Evolutionary conservation across 306 rosid species (phyloP).

Genomic region (Alnus rubra): DNA sequence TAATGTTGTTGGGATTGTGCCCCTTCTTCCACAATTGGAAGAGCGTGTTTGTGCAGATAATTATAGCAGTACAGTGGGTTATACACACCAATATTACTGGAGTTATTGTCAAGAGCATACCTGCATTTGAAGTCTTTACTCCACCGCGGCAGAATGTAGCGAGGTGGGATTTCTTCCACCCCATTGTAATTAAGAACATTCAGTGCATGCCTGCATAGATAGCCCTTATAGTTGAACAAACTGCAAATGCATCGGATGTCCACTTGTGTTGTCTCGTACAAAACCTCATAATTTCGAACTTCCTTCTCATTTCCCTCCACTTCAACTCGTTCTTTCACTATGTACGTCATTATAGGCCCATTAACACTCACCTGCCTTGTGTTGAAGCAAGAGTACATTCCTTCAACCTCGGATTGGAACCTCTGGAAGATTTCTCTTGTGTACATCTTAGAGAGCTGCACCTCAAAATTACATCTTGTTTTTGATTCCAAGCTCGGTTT

Average conservation of each 20-base stretch:
- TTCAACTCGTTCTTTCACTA: constrained; percentile 72
- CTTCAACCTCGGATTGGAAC: constrained; percentile 74
- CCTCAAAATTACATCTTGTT: constrained; percentile 59
- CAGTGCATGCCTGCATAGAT: constrained; percentile 74
- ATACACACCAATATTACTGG: constrained; percentile 25
- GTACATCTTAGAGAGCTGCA: constrained; percentile 61
- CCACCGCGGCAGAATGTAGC: constrained; percentile 71
- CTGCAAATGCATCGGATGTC: constrained; percentile 82
- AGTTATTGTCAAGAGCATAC: constrained; percentile 31
- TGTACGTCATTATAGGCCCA: constrained; percentile 64
- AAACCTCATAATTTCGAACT: constrained; percentile 54
- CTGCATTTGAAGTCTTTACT: constrained; percentile 59
- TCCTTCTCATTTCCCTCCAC: constrained; percentile 55
- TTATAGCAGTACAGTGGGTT: constrained; percentile 38
- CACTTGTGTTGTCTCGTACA: constrained; percentile 58
- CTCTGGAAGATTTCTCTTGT: constrained; percentile 57
- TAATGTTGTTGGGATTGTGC: constrained; percentile 65
- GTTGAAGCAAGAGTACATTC: constrained; percentile 73
- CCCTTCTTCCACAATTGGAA: constrained; percentile 64
- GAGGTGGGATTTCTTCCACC: constrained; percentile 67
- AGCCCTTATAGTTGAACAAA: constrained; percentile 76
- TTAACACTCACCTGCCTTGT: constrained; percentile 62
- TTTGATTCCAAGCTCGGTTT: constrained; percentile 42
- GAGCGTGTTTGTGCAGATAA: constrained; percentile 55
- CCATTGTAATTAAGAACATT: constrained; percentile 70